A percentile compares a stretch with the other conserved stretches of the same genome.
phyloP scores from a whole-genome alignment of 2,329 filamentous ascomycete species.

The Beauveria asiatica region DNA sequence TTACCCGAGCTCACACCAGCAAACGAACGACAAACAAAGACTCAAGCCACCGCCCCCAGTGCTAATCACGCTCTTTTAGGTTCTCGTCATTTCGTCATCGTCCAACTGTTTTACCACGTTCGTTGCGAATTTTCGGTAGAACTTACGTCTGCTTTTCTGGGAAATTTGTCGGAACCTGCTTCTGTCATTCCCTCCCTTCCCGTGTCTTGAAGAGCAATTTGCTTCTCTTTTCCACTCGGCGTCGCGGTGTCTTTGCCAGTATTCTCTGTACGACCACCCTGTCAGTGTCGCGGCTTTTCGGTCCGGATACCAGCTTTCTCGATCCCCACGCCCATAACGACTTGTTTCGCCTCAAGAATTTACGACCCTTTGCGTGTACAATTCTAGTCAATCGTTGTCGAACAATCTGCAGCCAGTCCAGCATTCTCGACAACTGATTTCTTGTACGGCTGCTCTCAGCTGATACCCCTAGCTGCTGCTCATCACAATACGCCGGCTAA shows the following conservation, averaged over 20 bases:
- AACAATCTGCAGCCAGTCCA: conserved; percentile 4
- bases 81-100: conserved; percentile 34
- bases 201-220: conserved; percentile 10
- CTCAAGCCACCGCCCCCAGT: neutral
- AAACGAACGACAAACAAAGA: conserved; percentile 7
- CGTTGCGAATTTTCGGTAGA: conserved; percentile 32
- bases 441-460: neutral
- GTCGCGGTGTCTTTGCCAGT: conserved; percentile 11
- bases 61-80: conserved; percentile 23
- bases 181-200: conserved; percentile 18
- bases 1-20: conserved; percentile 1
- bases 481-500: neutral
- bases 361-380: conserved; percentile 8
- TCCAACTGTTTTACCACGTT: conserved; percentile 31
- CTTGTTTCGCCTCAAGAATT: conserved; percentile 8
- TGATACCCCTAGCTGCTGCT: neutral
- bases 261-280: conserved; percentile 11
- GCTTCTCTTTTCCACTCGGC: conserved; percentile 9
- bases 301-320: conserved; percentile 8
- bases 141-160: conserved; percentile 23
- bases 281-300: conserved; percentile 9
- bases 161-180: conserved; percentile 18
- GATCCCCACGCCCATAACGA: conserved; percentile 6
- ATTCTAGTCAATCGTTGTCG: conserved; percentile 1
- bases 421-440: conserved; percentile 4